Conservation (phyloP, 2,329 filamentous ascomycete species). For the Botrytis fragariae region DNA sequence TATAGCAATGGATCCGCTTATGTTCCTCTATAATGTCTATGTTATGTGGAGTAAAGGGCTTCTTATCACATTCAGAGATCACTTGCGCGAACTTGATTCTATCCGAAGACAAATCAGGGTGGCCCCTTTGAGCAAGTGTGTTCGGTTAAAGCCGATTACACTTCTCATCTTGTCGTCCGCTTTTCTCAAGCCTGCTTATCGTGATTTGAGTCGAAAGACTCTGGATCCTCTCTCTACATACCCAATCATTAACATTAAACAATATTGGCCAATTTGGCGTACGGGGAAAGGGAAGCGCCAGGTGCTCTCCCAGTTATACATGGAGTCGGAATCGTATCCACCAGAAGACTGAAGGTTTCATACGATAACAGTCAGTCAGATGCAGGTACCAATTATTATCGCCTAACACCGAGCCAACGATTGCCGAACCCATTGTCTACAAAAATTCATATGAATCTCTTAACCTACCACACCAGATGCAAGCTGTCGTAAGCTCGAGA, state of each 20-base stretch:
- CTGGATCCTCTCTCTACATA: background rate
- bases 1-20: background rate
- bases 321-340: background rate
- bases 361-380: background rate
- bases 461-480: background rate
- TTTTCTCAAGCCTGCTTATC: background rate
- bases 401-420: background rate
- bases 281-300: background rate
- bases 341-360: background rate
- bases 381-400: background rate
- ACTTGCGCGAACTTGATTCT: background rate
- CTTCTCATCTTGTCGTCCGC: background rate
- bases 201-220: background rate
- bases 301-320: background rate
- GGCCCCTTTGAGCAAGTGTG: background rate
- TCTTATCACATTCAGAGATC: background rate
- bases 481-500: background rate
- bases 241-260: background rate
- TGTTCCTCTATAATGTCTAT: background rate
- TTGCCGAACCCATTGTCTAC: background rate
- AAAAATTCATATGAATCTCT: background rate
- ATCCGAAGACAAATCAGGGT: background rate
- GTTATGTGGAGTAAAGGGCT: background rate
- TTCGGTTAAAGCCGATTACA: background rate
- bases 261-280: background rate